Conservation (phyloP, 2,329 filamentous ascomycete genomes). For the Torrubiella hemipterigena region DNA sequence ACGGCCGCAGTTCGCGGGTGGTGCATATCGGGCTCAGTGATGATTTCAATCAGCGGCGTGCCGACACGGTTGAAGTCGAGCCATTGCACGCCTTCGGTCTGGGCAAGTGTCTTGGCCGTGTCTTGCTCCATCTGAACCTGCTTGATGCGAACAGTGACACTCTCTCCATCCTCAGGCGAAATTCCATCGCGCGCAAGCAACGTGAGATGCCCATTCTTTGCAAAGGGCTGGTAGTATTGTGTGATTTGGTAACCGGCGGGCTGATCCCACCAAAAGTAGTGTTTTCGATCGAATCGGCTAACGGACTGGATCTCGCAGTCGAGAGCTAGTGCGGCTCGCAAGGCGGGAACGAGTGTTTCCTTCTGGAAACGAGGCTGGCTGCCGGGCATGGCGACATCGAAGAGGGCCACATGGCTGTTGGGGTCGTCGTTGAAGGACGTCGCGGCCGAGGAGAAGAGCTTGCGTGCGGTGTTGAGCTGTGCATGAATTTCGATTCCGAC, state of each 20-base stretch:
- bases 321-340: slow-evolving; percentile 77
- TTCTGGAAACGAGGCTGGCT: slow-evolving; percentile 78
- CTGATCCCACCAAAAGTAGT: slow-evolving; percentile 99
- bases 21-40: slow-evolving; percentile 81
- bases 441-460: slow-evolving; percentile 72
- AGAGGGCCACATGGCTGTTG: slow-evolving; percentile 79
- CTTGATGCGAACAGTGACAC: slow-evolving; percentile 70
- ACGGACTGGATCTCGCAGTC: slow-evolving; percentile 64
- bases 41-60: slow-evolving; percentile 86
- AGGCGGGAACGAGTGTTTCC: slow-evolving; percentile 73
- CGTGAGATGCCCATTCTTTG: slow-evolving; percentile 57
- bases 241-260: slow-evolving; percentile 95
- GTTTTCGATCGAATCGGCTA: slow-evolving; percentile 88
- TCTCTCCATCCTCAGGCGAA: slow-evolving; percentile 56
- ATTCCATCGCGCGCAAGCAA: slow-evolving; percentile 70
- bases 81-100: slow-evolving; percentile 60
- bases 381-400: slow-evolving; percentile 82
- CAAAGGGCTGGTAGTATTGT: slow-evolving; percentile 74
- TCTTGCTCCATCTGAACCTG: slow-evolving; percentile 97
- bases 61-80: slow-evolving; percentile 93
- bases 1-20: slow-evolving; percentile 79
- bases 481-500: slow-evolving; percentile 97
- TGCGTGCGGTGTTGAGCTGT: slow-evolving; percentile 77
- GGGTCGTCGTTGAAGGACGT: slow-evolving; percentile 56
- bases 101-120: slow-evolving; percentile 83